A percentile compares a stretch with the other conserved stretches of the same genome.
phyloP scores from a whole-genome alignment of 352 stramenopile genomes.

The Aphanomyces astaci region DNA sequence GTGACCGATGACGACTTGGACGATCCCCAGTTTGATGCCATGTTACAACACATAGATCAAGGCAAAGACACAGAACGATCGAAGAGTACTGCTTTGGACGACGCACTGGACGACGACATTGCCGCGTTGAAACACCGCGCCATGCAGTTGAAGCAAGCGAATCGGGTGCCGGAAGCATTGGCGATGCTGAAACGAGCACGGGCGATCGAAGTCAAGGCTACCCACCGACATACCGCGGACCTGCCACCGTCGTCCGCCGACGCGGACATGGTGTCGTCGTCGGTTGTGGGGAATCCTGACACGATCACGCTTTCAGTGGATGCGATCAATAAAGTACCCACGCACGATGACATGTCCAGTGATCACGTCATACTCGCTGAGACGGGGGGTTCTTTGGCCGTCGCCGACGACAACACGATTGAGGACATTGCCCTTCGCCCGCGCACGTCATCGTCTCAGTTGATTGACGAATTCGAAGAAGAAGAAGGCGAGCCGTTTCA shows the following conservation, averaged over 20 bases:
- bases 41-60: no score
- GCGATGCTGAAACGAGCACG: background rate
- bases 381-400: no score
- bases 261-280: no score
- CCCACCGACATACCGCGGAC: no score
- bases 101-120: no score
- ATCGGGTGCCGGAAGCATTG: background rate
- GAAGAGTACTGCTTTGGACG: background rate
- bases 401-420: background rate
- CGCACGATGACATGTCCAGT: no score
- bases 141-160: background rate
- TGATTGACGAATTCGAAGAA: constrained; percentile 18
- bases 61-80: constrained; percentile 24
- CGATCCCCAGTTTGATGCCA: constrained; percentile 54
- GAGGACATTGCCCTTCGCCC: background rate
- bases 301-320: no score
- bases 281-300: no score
- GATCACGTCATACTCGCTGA: no score
- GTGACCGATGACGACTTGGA: constrained; percentile 75
- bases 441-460: background rate
- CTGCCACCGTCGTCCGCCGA: no score
- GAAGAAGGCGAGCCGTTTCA: background rate
- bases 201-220: background rate
- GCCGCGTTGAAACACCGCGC: background rate
- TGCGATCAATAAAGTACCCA: no score